phyloP scores from a whole-genome alignment of 257 asterid genomes.

The Ligustrum vulgare region DNA sequence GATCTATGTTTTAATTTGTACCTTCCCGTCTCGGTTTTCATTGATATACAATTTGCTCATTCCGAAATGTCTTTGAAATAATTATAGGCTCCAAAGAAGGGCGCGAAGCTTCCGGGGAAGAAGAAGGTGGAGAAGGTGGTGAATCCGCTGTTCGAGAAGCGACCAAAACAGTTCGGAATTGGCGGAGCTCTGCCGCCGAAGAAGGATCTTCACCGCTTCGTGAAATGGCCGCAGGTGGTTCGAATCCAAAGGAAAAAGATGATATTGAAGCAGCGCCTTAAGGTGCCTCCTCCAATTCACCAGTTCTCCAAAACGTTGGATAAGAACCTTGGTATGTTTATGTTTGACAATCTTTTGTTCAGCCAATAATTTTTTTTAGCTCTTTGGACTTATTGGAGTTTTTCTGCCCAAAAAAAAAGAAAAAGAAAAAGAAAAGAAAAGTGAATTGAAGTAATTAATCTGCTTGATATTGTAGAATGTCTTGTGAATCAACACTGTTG shows the following conservation, averaged over 20 bases:
- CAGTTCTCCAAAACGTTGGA: slow-evolving; percentile 4
- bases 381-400: too few relatives aligned
- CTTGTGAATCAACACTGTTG: not conserved
- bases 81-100: slow-evolving; percentile 5
- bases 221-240: slow-evolving; percentile 6
- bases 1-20: not conserved
- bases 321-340: slow-evolving; percentile 1
- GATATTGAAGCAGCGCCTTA: not conserved
- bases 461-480: too few relatives aligned
- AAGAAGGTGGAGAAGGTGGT: slow-evolving; percentile 6
- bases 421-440: too few relatives aligned
- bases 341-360: too few relatives aligned
- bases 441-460: too few relatives aligned
- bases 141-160: slow-evolving; percentile 7
- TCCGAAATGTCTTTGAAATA: not conserved
- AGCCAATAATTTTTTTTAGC: too few relatives aligned
- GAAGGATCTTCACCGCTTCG: not conserved
- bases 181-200: slow-evolving; percentile 7
- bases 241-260: not conserved
- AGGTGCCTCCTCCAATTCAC: slow-evolving; percentile 1
- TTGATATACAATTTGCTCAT: not conserved
- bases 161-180: not conserved
- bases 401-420: too few relatives aligned
- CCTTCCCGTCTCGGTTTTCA: not conserved
- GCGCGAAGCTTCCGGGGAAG: not conserved